These are phyloP conservation scores for Stephania cephalantha DNA, from an alignment of 164 flowering plant genomes.

Conservation along the genomic window DNA sequence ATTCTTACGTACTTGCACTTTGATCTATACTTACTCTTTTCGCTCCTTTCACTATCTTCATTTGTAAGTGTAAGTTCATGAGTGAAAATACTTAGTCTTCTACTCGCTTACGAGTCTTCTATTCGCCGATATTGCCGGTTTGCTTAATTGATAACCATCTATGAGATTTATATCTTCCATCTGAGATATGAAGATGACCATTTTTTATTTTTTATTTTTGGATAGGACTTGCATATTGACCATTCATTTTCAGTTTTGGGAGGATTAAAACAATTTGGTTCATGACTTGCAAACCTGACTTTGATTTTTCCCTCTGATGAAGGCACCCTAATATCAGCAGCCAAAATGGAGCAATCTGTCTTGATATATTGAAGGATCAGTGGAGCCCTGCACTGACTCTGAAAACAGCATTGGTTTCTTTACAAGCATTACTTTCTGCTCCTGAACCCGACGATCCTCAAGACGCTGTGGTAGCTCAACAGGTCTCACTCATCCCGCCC, in stretches of 20 bases:
- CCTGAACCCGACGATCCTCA: constrained; percentile 98
- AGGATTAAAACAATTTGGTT: neutral
- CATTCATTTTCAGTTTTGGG: too few species aligned
- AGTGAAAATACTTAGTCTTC: neutral
- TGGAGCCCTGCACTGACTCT: constrained; percentile 99
- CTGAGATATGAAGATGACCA: neutral
- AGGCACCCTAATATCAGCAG: constrained; percentile 99
- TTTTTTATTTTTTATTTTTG: neutral
- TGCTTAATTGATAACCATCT: too few species aligned
- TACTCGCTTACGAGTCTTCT: neutral
- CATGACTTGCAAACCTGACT: neutral
- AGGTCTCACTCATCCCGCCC: constrained; percentile 35
- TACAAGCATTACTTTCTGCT: constrained; percentile 92
- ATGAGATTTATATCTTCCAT: too few species aligned
- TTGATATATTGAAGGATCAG: constrained; percentile 92
- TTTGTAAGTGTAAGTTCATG: neutral
- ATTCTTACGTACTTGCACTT: neutral
- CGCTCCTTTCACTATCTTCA: neutral
- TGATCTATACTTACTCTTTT: neutral
- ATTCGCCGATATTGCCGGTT: too few species aligned
- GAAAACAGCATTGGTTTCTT: constrained; percentile 89
- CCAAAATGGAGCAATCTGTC: constrained; percentile 97
- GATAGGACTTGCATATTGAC: too few species aligned
- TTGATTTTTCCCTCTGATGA: constrained; percentile 7
- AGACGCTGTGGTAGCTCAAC: constrained; percentile 97